A percentile compares a stretch with the other conserved stretches of the same genome.
phyloP scores from a whole-genome alignment of 441 rosid genomes.

The Adansonia madagascariensis region DNA sequence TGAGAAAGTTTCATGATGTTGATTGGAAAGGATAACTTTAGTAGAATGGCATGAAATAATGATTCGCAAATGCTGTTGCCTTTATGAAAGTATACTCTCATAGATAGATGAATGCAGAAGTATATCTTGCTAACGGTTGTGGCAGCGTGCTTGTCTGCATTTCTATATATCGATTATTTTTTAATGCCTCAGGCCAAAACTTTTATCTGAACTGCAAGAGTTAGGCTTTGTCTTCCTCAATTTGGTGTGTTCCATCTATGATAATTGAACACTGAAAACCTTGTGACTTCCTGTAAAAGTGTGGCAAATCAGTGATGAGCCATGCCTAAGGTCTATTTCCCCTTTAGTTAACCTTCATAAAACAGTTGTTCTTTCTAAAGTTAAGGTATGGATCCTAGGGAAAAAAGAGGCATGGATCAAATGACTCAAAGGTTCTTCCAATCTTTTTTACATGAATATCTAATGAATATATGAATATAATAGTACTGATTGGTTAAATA shows the following conservation, averaged over 20 bases:
- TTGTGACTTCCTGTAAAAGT: not conserved
- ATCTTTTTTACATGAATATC: not conserved
- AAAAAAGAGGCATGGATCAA: not conserved
- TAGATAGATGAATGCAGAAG: not conserved
- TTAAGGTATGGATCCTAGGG: conserved; percentile 16
- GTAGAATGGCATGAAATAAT: not conserved
- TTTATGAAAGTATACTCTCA: not conserved
- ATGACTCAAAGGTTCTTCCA: not conserved
- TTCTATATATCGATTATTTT: not conserved
- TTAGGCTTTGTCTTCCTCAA: not conserved
- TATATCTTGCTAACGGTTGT: not conserved
- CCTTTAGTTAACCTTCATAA: not conserved
- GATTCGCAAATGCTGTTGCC: conserved; percentile 3
- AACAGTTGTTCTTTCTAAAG: not conserved
- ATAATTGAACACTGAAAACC: not conserved
- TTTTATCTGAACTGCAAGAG: not conserved
- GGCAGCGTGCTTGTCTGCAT: not conserved
- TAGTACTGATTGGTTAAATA: not conserved
- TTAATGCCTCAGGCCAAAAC: not conserved
- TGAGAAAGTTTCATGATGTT: not conserved
- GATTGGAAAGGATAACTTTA: not conserved
- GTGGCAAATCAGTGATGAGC: not conserved
- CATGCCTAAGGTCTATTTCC: not conserved
- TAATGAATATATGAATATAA: not conserved
- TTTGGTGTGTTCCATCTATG: not conserved